Conservation (phyloP, 2,329 filamentous ascomycete species). For the Cyclaneusma minus region DNA sequence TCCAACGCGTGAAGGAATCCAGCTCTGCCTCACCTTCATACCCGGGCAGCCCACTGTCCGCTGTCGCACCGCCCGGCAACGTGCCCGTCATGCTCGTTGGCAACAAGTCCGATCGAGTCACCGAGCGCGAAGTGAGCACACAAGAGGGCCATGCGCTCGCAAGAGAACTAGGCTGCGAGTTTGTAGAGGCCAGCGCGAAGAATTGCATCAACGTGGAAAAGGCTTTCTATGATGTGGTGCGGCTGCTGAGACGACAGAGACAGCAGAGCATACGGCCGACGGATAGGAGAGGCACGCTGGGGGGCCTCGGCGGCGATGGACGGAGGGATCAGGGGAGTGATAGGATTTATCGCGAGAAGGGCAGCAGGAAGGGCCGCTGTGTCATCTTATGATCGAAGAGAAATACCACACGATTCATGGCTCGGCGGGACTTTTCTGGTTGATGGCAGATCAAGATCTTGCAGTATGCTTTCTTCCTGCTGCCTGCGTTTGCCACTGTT, state of each 20-base stretch:
- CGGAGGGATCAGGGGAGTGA: conserved; percentile 9
- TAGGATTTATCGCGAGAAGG: conserved; percentile 13
- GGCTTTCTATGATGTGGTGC: conserved; percentile 94
- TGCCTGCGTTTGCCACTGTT: no score
- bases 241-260: conserved; percentile 73
- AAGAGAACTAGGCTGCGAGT: conserved; percentile 85
- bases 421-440: no score
- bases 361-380: conserved; percentile 10
- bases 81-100: conserved; percentile 97
- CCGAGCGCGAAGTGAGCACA: conserved; percentile 88
- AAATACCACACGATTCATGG: no score
- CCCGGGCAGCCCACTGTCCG: conserved; percentile 55
- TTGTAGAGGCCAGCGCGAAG: conserved; percentile 92
- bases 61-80: conserved; percentile 37
- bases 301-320: conserved; percentile 4
- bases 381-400: conserved; percentile 20
- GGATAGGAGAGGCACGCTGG: conserved; percentile 9
- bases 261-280: conserved; percentile 23
- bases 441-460: no score
- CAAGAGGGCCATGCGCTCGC: conserved; percentile 89
- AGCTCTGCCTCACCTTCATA: conserved; percentile 62
- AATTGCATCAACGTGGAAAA: conserved; percentile 98
- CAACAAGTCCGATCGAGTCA: conserved; percentile 95
- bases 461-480: no score
- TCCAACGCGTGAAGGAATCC: conserved; percentile 92